These are phyloP conservation scores for Diaporthe sp. DNA, from an alignment of 2,329 filamentous ascomycete genomes.

Conservation along the genomic window DNA sequence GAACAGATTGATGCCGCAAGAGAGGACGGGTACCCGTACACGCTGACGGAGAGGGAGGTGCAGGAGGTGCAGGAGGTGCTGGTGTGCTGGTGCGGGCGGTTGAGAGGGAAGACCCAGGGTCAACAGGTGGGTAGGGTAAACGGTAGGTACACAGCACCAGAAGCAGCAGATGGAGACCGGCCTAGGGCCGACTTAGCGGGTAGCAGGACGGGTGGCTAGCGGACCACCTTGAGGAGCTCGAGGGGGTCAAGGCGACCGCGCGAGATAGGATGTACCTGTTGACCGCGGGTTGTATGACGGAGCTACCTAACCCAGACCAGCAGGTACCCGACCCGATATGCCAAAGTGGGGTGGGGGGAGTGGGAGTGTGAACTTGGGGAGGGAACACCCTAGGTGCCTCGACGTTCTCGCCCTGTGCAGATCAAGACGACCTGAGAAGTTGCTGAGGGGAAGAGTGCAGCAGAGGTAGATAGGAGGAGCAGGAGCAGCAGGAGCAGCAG, in stretches of 20 bases:
- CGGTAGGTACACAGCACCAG: background rate
- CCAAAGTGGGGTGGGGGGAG: slow-evolving; percentile 8
- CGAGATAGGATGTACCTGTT: slow-evolving; percentile 25
- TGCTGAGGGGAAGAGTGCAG: background rate
- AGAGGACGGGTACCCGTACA: slow-evolving; percentile 43
- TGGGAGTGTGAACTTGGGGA: background rate
- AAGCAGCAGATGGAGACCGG: slow-evolving; percentile 12
- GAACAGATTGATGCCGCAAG: slow-evolving; percentile 56
- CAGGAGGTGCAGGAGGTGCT: slow-evolving; percentile 24
- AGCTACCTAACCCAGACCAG: background rate
- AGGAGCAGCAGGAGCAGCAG: background rate
- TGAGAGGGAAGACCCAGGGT: background rate
- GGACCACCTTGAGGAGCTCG: slow-evolving; percentile 16
- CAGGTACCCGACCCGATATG: slow-evolving; percentile 25
- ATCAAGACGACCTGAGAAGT: slow-evolving; percentile 9
- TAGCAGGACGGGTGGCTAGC: slow-evolving; percentile 25
- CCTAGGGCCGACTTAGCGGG: slow-evolving; percentile 20
- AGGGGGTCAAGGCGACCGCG: slow-evolving; percentile 12
- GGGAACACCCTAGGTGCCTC: background rate
- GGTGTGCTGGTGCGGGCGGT: slow-evolving; percentile 7
- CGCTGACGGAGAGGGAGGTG: slow-evolving; percentile 11
- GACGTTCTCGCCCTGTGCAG: slow-evolving; percentile 9
- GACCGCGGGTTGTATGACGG: slow-evolving; percentile 14
- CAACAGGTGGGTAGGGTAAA: background rate
- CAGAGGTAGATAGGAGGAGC: background rate